These are phyloP conservation scores for Arthrinium puccinioides DNA, from an alignment of 2,329 filamentous ascomycete genomes.

Conservation along the genomic window DNA sequence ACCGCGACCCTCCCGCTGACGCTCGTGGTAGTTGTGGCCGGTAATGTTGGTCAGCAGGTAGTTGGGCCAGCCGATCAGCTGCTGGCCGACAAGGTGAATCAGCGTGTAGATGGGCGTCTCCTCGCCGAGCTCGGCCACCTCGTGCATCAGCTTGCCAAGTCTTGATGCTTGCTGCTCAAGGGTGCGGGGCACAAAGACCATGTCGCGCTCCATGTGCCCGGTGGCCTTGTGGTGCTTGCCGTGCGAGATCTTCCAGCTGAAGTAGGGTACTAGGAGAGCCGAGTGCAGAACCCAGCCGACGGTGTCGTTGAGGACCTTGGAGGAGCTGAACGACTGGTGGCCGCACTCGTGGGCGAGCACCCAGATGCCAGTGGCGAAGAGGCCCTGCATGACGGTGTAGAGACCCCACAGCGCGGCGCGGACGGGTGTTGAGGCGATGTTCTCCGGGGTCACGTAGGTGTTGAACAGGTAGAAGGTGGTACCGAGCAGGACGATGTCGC, in stretches of 20 bases:
- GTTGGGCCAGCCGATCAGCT: constrained; percentile 87
- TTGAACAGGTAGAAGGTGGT: constrained; percentile 82
- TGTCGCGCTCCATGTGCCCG: constrained; percentile 93
- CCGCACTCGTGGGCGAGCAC: constrained; percentile 97
- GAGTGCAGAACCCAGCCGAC: constrained; percentile 92
- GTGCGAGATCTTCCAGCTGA: constrained; percentile 99
- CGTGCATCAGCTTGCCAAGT: constrained; percentile 67
- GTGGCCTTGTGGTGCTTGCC: constrained; percentile 99
- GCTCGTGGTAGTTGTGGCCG: constrained; percentile 90
- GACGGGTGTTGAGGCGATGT: constrained; percentile 60
- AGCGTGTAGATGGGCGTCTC: constrained; percentile 86
- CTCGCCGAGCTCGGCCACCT: constrained; percentile 83
- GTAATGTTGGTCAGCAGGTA: constrained; percentile 91
- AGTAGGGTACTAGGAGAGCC: constrained; percentile 85
- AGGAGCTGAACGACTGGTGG: constrained; percentile 93
- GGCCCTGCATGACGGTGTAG: constrained; percentile 77
- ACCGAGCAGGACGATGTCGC: constrained; percentile 67
- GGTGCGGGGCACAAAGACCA: constrained; percentile 97
- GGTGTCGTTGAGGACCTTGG: constrained; percentile 81
- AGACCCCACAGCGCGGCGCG: constrained; percentile 58
- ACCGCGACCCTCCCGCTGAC: constrained; percentile 86
- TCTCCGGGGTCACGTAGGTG: constrained; percentile 81
- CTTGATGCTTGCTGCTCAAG: constrained; percentile 72
- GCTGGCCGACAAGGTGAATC: constrained; percentile 68
- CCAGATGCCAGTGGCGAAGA: constrained; percentile 92